These are phyloP conservation scores for Tylopilus subfusipes DNA, from an alignment of 768 basidiomycete genomes.

Conservation along the genomic window DNA sequence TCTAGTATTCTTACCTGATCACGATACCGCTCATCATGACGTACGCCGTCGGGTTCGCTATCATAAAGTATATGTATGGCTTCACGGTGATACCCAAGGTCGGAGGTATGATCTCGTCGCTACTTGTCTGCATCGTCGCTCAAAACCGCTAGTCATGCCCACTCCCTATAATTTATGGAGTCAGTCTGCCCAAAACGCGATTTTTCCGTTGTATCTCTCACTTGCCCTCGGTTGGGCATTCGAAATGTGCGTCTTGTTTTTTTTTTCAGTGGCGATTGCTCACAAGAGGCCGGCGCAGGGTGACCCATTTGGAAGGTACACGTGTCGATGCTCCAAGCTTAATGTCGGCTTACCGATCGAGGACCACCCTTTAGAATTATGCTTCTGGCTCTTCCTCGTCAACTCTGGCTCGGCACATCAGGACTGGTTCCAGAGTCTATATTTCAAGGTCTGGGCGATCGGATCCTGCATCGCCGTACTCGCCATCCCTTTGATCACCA, in stretches of 20 bases:
- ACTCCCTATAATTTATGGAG: conserved; percentile 63
- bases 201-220: conserved; percentile 63
- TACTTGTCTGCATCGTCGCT: background rate
- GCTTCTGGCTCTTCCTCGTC: conserved; percentile 84
- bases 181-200: conserved; percentile 38
- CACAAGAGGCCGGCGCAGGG: conserved; percentile 38
- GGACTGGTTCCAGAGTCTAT: conserved; percentile 73
- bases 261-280: background rate
- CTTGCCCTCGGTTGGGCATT: conserved; percentile 69
- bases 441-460: conserved; percentile 70
- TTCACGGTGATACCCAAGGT: conserved; percentile 42
- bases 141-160: conserved; percentile 50
- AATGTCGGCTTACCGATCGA: background rate
- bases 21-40: conserved; percentile 56
- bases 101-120: conserved; percentile 36
- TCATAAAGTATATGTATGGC: conserved; percentile 75
- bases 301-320: conserved; percentile 76
- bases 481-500: conserved; percentile 69
- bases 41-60: conserved; percentile 59
- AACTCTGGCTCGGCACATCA: conserved; percentile 58
- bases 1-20: conserved; percentile 70
- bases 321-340: background rate
- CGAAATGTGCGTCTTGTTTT: conserved; percentile 55
- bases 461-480: conserved; percentile 59
- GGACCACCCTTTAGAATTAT: conserved; percentile 53